These are phyloP conservation scores for Aspergillus bertholletiae DNA, from an alignment of 495 filamentous ascomycete species.

Conservation along the genomic window DNA sequence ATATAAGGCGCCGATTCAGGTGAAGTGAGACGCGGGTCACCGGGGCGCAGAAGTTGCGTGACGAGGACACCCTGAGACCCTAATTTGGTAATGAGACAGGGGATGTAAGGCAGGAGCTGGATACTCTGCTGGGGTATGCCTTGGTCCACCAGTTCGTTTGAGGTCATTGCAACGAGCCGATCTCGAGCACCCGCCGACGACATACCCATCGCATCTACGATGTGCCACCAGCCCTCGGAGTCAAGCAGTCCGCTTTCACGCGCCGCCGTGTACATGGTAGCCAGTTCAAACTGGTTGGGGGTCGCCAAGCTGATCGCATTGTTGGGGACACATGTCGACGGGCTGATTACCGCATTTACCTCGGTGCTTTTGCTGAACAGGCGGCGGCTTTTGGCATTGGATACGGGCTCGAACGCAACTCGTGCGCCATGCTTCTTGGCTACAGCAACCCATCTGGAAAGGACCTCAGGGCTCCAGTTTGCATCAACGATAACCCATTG, in stretches of 20 bases:
- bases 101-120: conserved; percentile 84
- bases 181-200: conserved; percentile 56
- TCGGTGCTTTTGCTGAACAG: conserved; percentile 51
- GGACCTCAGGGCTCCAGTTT: conserved; percentile 67
- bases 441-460: conserved; percentile 59
- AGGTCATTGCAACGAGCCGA: conserved; percentile 60
- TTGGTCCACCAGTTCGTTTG: conserved; percentile 60
- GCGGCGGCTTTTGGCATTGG: conserved; percentile 65
- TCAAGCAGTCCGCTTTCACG: conserved; percentile 62
- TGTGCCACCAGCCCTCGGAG: conserved; percentile 62
- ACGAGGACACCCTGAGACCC: conserved; percentile 77
- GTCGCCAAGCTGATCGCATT: conserved; percentile 65
- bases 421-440: conserved; percentile 50
- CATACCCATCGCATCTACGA: conserved; percentile 72
- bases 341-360: conserved; percentile 23
- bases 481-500: conserved; percentile 77
- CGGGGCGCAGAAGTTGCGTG: conserved; percentile 61
- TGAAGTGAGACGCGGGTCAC: conserved; percentile 60
- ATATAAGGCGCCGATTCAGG: conserved; percentile 63
- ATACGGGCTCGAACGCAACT: conserved; percentile 92
- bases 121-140: conserved; percentile 80
- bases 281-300: conserved; percentile 79
- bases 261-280: conserved; percentile 68
- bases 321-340: conserved; percentile 52
- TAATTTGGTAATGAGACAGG: conserved; percentile 79